A percentile compares a stretch with the other conserved stretches of the same genome.
Conservation (phyloP, 139 green algal species). For the Dunaliella sp. region DNA sequence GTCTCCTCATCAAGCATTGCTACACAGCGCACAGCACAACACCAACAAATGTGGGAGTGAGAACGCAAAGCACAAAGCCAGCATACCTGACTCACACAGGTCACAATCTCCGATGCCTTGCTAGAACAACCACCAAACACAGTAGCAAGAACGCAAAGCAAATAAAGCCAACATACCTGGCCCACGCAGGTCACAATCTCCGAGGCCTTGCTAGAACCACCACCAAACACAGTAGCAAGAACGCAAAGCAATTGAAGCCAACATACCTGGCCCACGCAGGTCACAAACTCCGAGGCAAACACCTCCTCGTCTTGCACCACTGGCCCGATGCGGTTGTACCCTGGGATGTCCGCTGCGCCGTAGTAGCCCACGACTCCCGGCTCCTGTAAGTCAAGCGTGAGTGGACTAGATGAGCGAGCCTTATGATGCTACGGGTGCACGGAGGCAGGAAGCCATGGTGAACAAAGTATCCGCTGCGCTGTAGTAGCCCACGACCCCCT, state of each 20-base stretch:
- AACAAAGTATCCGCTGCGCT: conserved; percentile 61
- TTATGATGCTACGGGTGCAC: too few species aligned
- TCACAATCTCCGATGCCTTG: conserved; percentile 48
- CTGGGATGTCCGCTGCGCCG: conserved; percentile 72
- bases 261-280: conserved; percentile 79
- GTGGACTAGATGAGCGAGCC: too few species aligned
- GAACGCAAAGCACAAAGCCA: too few species aligned
- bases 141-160: too few species aligned
- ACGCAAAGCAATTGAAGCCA: too few species aligned
- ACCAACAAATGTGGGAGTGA: too few species aligned
- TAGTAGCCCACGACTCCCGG: conserved; percentile 75
- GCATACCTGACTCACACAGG: conserved; percentile 78
- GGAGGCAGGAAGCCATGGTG: too few species aligned
- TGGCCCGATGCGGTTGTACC: conserved; percentile 82
- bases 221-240: too few species aligned
- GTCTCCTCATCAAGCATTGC: too few species aligned
- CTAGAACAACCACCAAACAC: too few species aligned
- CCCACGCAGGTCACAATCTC: conserved; percentile 80
- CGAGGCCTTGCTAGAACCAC: neutral
- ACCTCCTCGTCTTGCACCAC: conserved; percentile 87
- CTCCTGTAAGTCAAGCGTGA: too few species aligned
- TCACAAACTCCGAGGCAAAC: conserved; percentile 71
- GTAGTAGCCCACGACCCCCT: conserved; percentile 76
- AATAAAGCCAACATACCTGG: conserved; percentile 60
- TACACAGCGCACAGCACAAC: too few species aligned